These are phyloP conservation scores for Phytophthora citricola DNA, from an alignment of 352 stramenopile species.

Conservation along the genomic window DNA sequence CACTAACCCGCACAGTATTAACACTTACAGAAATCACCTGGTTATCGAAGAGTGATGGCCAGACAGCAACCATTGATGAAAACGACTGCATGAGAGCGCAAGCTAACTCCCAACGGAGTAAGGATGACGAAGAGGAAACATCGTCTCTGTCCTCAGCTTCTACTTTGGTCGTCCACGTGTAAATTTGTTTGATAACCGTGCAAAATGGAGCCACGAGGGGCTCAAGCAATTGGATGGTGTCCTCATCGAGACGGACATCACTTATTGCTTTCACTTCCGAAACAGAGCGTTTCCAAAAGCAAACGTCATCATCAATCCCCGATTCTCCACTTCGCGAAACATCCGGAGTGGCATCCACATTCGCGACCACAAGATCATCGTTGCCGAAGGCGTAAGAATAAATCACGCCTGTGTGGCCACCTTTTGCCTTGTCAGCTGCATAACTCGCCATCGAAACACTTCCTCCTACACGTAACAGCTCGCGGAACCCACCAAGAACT, in stretches of 20 bases:
- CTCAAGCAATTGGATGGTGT: conserved; percentile 40
- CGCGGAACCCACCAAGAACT: conserved; percentile 57
- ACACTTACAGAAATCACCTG: conserved; percentile 60
- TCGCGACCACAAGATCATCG: conserved; percentile 36
- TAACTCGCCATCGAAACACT: conserved; percentile 36
- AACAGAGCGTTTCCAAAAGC: conserved; percentile 27
- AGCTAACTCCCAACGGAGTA: conserved; percentile 57
- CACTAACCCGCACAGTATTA: background rate
- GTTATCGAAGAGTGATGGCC: conserved; percentile 70
- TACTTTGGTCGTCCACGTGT: conserved; percentile 39
- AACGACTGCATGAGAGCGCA: conserved; percentile 66
- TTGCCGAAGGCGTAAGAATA: conserved; percentile 53
- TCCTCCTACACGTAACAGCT: conserved; percentile 48
- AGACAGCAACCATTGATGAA: conserved; percentile 46
- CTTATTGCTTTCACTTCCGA: conserved; percentile 38
- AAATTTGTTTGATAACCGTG: conserved; percentile 46
- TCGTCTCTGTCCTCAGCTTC: conserved; percentile 14
- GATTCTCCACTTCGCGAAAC: conserved; percentile 9
- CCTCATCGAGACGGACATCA: conserved; percentile 34
- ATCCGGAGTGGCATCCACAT: conserved; percentile 6
- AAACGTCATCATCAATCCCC: conserved; percentile 31
- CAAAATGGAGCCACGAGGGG: conserved; percentile 46
- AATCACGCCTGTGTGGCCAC: conserved; percentile 32
- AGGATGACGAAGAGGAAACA: conserved; percentile 8
- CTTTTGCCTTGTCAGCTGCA: conserved; percentile 20